Evolutionary conservation across 192 early-diverging fungal species (phyloP).

Genomic region (Gamsiella multidivaricata): DNA sequence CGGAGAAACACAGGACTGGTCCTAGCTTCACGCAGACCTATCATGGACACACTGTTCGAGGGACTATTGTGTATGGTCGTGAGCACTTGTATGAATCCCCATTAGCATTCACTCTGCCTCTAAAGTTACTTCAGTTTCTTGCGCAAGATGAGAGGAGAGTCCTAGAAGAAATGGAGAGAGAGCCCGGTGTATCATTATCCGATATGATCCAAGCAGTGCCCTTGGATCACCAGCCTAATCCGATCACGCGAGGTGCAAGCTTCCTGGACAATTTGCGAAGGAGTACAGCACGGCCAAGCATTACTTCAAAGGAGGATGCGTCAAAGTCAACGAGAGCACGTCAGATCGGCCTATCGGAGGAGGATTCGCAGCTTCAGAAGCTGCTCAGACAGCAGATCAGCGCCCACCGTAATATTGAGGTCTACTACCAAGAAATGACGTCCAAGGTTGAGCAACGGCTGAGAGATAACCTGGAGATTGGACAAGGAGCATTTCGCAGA

Average conservation of each 20-base stretch:
- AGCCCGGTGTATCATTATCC: conserved; percentile 22
- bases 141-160: conserved; percentile 36
- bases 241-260: conserved; percentile 36
- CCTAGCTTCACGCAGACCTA: conserved; percentile 46
- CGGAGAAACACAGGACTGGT: conserved; percentile 15
- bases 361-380: conserved; percentile 45
- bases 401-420: conserved; percentile 39
- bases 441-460: conserved; percentile 37
- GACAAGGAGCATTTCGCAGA: conserved; percentile 41
- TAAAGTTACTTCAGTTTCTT: conserved; percentile 34
- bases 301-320: neutral
- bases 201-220: conserved; percentile 48
- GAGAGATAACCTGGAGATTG: conserved; percentile 35
- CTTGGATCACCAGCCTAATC: conserved; percentile 43
- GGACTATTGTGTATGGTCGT: conserved; percentile 33
- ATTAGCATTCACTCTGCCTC: conserved; percentile 29
- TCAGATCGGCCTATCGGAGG: conserved; percentile 22
- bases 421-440: conserved; percentile 34
- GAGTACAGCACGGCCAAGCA: neutral
- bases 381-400: conserved; percentile 42
- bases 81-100: conserved; percentile 47
- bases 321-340: conserved; percentile 20
- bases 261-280: conserved; percentile 38
- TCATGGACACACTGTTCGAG: conserved; percentile 25
- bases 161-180: conserved; percentile 37